Evolutionary conservation across 2,329 filamentous ascomycete genomes (phyloP).

Genomic region (Dothideomycetes sp.): DNA sequence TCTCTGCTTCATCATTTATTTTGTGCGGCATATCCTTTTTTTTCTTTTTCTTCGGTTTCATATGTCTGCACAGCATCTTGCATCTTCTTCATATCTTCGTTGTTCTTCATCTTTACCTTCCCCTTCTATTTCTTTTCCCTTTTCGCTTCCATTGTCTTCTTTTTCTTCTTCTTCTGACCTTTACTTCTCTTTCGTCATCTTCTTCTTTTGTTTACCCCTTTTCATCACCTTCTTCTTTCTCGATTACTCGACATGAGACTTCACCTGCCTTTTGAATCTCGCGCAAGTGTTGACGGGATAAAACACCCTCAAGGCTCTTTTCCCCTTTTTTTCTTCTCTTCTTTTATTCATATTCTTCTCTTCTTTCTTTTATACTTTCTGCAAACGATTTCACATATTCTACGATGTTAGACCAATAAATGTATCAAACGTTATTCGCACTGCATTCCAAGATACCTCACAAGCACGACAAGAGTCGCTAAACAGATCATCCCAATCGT

Average conservation of each 20-base stretch:
- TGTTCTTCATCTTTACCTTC: neutral
- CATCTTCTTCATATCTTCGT: neutral
- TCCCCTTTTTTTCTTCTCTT: neutral
- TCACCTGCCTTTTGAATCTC: too few relatives aligned
- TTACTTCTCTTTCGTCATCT: neutral
- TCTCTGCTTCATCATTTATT: neutral
- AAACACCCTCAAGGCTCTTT: neutral
- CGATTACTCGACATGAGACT: too few relatives aligned
- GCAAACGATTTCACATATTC: too few relatives aligned
- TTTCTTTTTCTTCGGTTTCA: neutral
- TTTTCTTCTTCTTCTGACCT: neutral
- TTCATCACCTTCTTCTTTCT: too few relatives aligned
- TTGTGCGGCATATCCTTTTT: neutral
- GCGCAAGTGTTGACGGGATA: constrained; percentile 17
- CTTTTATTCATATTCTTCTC: neutral
- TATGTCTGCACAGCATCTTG: neutral
- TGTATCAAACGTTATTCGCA: too few relatives aligned
- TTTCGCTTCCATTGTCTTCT: neutral
- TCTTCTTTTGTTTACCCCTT: neutral
- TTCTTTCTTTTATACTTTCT: neutral
- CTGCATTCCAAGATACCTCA: too few relatives aligned
- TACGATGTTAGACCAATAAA: too few relatives aligned
- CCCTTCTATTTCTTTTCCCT: neutral
- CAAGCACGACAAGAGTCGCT: too few relatives aligned
- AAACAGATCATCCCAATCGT: too few relatives aligned